Evolutionary conservation across 139 green algal genomes (phyloP), one percentile per base, ranked within the genome.

Genomic region (Trebouxia sp.): DNA sequence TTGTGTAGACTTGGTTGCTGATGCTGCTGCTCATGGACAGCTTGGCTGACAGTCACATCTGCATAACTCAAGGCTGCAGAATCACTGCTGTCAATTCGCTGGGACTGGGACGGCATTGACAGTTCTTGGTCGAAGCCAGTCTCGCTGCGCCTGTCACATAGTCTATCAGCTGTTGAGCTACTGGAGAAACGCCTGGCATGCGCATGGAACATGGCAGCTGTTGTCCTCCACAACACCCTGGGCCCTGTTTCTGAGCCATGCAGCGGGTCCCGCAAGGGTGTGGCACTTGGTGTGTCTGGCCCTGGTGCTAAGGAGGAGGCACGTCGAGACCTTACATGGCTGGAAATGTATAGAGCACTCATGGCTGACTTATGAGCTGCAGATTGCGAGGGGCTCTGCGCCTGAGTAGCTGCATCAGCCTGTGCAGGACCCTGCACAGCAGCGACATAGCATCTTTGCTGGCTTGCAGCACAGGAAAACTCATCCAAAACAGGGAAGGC

Each of bases 181-280:
- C 62, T 72, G 35, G 62, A 72, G 15, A 72, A 72, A 35, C 62
- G 62, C 11, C 62, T 12, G 20, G 62, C 35, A 45, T 43, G 62
- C 0, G 62, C 62, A 30, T 72, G 62, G 32, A 72, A 15, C 32
- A 45, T 17, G 14, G 62, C 62, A 45, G 62, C 62, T 72, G 62
- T 45, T 1, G 3, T 43, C 43, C 35, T 35, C 62, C 62, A 72
- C 32, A 15, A 72, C 0, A 72, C 20, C 14, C 35, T 72, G 12
- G n/a, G 62, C 11, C 32, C 62, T 72, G 62, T 72, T 17, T 45
- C 62, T 72, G 62, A 72, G 62, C 62, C 32, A 45, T 72, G 62
- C 6, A 42, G 35, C 28, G 35, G 5, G 15, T 72, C 62, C 43
- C 32, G 15, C 6, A 45, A 45, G 12, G 62, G 62, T 45, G 62